Conservation (phyloP, 768 basidiomycete genomes). For the Boletus coccyginus region DNA sequence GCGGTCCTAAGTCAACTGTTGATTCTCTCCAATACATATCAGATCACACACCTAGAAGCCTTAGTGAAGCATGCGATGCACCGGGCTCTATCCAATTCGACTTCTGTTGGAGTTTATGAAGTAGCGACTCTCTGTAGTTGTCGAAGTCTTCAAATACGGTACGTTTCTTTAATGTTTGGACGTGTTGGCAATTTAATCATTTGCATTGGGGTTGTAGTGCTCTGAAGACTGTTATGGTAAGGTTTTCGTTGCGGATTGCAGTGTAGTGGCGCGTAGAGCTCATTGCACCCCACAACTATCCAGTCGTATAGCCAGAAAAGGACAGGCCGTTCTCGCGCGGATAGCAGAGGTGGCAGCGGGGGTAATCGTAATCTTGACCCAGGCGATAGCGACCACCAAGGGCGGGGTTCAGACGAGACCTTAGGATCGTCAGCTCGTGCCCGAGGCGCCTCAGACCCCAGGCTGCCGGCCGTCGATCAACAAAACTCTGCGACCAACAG, state of each 20-base stretch:
- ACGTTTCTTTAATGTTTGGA: conserved; percentile 30
- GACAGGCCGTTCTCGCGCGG: conserved; percentile 48
- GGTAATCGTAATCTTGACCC: conserved; percentile 36
- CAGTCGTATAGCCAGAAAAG: conserved; percentile 81
- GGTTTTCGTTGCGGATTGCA: conserved; percentile 13
- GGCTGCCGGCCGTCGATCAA: conserved; percentile 30
- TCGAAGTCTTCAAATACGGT: conserved; percentile 87
- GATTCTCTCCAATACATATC: conserved; percentile 80
- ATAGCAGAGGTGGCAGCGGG: conserved; percentile 46
- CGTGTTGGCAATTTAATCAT: conserved; percentile 9
- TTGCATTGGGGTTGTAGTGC: conserved; percentile 43
- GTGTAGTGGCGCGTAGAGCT: conserved; percentile 7
- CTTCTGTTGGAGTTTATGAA: conserved; percentile 90
- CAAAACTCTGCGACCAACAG: conserved; percentile 21
- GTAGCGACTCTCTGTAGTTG: conserved; percentile 90
- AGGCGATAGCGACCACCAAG: conserved; percentile 36
- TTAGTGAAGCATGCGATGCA: conserved; percentile 97
- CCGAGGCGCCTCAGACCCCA: conserved; percentile 75
- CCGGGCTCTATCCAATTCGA: conserved; percentile 75
- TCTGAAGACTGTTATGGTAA: conserved; percentile 80
- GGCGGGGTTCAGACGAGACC: conserved; percentile 34
- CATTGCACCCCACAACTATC: conserved; percentile 14
- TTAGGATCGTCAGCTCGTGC: conserved; percentile 37
- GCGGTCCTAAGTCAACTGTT: conserved; percentile 86
- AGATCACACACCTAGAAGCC: conserved; percentile 66